Base-by-base conservation (phyloP, 129 eudicot genomes). In the Solidago caesia region DNA sequence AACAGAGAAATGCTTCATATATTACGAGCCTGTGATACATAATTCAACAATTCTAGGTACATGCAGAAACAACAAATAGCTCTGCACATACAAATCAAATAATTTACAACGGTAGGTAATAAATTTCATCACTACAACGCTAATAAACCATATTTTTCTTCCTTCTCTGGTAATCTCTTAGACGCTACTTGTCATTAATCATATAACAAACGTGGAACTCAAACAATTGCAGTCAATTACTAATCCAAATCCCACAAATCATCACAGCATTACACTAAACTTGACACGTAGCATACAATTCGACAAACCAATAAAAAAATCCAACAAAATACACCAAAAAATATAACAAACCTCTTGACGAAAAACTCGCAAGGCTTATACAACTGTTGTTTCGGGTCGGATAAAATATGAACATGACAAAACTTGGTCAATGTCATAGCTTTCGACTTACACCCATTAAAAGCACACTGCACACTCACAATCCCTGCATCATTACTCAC, bases 401-500 rank as follows among this genome's bases (percentile, higher is more conserved):
- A 75, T 8, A 87, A 69, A 4, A 87, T 87, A 63, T 87, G 91
- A 8, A 64, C 60, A 21, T 80, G 80, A 59, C 91, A 87, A 56
- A 78, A 87, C 1, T 45, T 71, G 2, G 91, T 87, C 72, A 87
- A 64, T 3, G 84, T 80, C 91, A 87, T 87, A 0, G 91, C 88
- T 83, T 87, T 87, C 51, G 12, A 5, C 59, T 66, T 79, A 62
- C 91, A 87, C 1, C 80, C 81, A 46, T 76, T 56, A 51, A 76
- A 79, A 4, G 70, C 79, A 79, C 91, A 87, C 29, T 63, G 29
- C 9, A 48, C 76, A 29, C 69, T 67, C 60, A 60, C 84, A 4
- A 59, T 15, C n/a, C 57, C 74, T 11, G 62, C 73, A 62, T 55
- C 84, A 4, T 76, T 75, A 13, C 77, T 58, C 8, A 77, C 73